Evolutionary conservation across 306 rosid species (phyloP).

Genomic region (Cucumis cinereus): DNA sequence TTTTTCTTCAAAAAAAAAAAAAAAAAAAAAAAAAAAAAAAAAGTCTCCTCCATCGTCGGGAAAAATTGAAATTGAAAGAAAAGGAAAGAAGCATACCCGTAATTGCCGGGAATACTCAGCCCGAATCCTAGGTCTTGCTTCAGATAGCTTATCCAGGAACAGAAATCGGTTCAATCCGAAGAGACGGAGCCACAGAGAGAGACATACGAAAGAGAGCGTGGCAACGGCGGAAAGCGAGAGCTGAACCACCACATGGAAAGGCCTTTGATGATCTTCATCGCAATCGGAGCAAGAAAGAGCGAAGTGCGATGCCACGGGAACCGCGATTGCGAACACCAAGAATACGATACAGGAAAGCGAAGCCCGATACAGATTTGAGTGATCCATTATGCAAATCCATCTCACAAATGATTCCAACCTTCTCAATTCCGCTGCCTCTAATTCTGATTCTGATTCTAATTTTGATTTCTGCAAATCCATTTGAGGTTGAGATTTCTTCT

Average conservation of each 20-base stretch:
- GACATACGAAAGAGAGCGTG: slow-evolving; percentile 36
- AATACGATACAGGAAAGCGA: slow-evolving; percentile 56
- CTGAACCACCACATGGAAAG: slow-evolving; percentile 62
- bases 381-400: slow-evolving; percentile 63
- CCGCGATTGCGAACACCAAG: slow-evolving; percentile 31
- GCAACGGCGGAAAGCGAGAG: slow-evolving; percentile 46
- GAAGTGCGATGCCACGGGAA: slow-evolving; percentile 55
- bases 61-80: not conserved
- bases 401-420: slow-evolving; percentile 35
- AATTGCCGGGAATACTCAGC: slow-evolving; percentile 39
- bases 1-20: not conserved
- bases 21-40: not conserved
- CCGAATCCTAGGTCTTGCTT: slow-evolving; percentile 46
- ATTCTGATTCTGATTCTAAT: not conserved
- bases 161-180: slow-evolving; percentile 55
- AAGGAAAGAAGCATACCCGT: slow-evolving; percentile 26
- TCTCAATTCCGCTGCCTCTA: slow-evolving; percentile 29
- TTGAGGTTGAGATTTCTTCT: slow-evolving; percentile 7
- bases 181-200: slow-evolving; percentile 45
- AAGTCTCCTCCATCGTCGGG: not conserved
- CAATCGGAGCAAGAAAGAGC: slow-evolving; percentile 53
- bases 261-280: slow-evolving; percentile 53
- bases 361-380: slow-evolving; percentile 31
- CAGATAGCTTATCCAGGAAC: slow-evolving; percentile 48
- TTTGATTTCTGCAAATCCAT: not conserved